Conservation (phyloP, 2,329 filamentous ascomycete genomes). For the Aspergillus japonicus region DNA sequence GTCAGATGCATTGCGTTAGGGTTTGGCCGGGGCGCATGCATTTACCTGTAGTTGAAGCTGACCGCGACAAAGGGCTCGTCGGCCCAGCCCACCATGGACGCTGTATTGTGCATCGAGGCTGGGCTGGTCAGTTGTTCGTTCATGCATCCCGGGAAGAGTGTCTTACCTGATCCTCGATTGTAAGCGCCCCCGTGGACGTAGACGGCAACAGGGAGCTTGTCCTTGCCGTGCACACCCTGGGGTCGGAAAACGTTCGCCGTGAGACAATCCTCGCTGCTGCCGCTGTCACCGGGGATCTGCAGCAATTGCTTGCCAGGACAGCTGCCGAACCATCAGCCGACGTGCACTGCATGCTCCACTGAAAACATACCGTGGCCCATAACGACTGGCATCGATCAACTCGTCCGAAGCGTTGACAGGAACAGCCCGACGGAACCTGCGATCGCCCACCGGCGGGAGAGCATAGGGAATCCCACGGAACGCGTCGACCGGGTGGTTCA, state of each 20-base stretch:
- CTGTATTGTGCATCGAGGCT: constrained; percentile 54
- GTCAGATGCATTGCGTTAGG: not conserved
- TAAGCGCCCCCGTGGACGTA: constrained; percentile 45
- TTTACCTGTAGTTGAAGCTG: constrained; percentile 44
- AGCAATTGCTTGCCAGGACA: constrained; percentile 48
- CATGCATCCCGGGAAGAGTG: constrained; percentile 17
- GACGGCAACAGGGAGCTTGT: constrained; percentile 40
- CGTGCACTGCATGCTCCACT: constrained; percentile 45
- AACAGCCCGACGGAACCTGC: constrained; percentile 27
- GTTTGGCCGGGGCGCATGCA: not conserved
- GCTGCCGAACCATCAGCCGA: not conserved
- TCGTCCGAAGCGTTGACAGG: constrained; percentile 13
- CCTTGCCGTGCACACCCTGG: constrained; percentile 19
- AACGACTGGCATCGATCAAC: constrained; percentile 6
- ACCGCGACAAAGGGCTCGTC: constrained; percentile 46
- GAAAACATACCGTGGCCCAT: constrained; percentile 33
- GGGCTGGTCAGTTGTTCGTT: no score
- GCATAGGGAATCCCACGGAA: constrained; percentile 37
- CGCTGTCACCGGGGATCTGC: constrained; percentile 49
- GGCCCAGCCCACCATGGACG: constrained; percentile 59
- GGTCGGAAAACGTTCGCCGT: constrained; percentile 44
- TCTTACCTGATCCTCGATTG: constrained; percentile 31
- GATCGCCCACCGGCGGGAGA: constrained; percentile 7
- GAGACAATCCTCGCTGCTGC: constrained; percentile 47
- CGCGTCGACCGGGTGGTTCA: constrained; percentile 31